Conservation (phyloP, 768 basidiomycete species). For the Tricholoma matsutake region DNA sequence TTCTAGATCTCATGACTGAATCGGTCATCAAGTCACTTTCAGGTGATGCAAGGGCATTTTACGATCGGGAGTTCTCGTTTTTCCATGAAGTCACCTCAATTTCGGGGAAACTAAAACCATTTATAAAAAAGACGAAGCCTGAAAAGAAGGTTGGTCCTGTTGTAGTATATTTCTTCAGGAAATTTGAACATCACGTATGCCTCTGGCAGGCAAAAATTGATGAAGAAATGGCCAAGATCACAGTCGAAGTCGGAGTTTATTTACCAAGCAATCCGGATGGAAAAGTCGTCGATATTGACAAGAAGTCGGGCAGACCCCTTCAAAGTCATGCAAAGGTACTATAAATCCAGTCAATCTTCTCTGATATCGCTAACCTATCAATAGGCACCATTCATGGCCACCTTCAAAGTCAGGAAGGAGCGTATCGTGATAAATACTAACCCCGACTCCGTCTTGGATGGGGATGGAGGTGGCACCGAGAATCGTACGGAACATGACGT, state of each 20-base stretch:
- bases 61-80: conserved; percentile 92
- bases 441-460: conserved; percentile 71
- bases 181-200: neutral
- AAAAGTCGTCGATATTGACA: conserved; percentile 94
- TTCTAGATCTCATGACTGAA: conserved; percentile 83
- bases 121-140: conserved; percentile 89
- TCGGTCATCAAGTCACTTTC: conserved; percentile 82
- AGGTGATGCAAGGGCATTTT: conserved; percentile 84
- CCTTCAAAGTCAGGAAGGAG: conserved; percentile 96
- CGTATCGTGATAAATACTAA: conserved; percentile 62
- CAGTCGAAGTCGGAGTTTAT: conserved; percentile 93
- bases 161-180: conserved; percentile 1
- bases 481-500: conserved; percentile 73
- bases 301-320: conserved; percentile 91
- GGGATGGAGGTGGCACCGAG: conserved; percentile 53
- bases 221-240: conserved; percentile 97
- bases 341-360: neutral
- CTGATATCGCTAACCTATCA: conserved; percentile 1
- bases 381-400: conserved; percentile 99
- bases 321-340: conserved; percentile 95
- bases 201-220: conserved; percentile 87
- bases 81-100: conserved; percentile 97
- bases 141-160: conserved; percentile 81
- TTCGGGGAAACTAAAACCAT: conserved; percentile 95
- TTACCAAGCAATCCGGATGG: conserved; percentile 98